Evolutionary conservation across 2,329 filamentous ascomycete genomes (phyloP), one percentile per base, ranked within the genome.

Genomic region (Talaromyces sp.): DNA sequence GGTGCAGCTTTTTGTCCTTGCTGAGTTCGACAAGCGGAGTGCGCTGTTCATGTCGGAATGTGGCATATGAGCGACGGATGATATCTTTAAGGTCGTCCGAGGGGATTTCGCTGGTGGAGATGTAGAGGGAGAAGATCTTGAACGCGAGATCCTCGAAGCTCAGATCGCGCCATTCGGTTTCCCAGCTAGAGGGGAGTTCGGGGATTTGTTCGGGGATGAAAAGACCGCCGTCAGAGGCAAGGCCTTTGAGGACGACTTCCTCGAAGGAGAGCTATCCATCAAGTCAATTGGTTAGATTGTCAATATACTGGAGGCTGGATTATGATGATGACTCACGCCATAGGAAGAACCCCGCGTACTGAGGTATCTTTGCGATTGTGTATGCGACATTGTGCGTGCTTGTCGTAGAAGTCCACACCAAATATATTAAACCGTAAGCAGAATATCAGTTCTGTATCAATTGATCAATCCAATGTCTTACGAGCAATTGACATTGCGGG

Each of bases 161-260:
- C 68, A 92, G 85, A 73, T 92, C 85, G 72, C 88, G 86, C 93
- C 93, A 97, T 59, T 59, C 56, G 31, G 56, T 59, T 45, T 59
- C 56, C 56, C 56, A 59, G 16, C 56, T 37, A 45, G 56, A 37
- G 22, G 56, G 56, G 19, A 59, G 56, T 9, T 27, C 13, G 14
- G 93, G 93, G 68, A 96, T 90, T 69, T 90, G 85, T 75, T 97
- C 89, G 49, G 93, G 93, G 68, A 97, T 90, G 82, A 94, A 97
- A 33, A 97, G 88, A 62, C 93, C 93, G 66, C 92, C 92, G 74
- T 97, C 93, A 54, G 86, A 84, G 66, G 92, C 93, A 65, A 97
- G 87, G 52, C 93, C 93, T 79, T 96, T 96, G 69, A 97, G 84
- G 47, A 97, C 92, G 56, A 93, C 93, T 62, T 93, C 89, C 79